phyloP scores from a whole-genome alignment of 2,329 filamentous ascomycete genomes.

The Oidium heveae region DNA sequence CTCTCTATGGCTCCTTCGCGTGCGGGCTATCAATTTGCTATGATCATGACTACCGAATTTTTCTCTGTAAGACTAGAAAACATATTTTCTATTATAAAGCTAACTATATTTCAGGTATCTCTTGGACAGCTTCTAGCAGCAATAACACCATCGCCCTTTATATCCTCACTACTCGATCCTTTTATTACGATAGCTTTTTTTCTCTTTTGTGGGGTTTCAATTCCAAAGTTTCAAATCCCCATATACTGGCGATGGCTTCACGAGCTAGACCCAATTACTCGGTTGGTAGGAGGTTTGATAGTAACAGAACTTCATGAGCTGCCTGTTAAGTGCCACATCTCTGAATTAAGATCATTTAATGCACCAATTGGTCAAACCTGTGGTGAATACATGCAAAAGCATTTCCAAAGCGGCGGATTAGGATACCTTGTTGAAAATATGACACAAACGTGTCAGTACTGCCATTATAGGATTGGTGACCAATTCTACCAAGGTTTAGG shows the following conservation, averaged over 20 bases:
- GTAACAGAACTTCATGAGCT: slow-evolving; percentile 48
- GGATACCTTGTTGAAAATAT: slow-evolving; percentile 47
- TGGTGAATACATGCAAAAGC: slow-evolving; percentile 48
- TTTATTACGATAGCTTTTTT: slow-evolving; percentile 63
- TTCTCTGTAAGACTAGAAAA: slow-evolving; percentile 34
- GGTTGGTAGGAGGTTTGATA: slow-evolving; percentile 57
- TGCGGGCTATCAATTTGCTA: slow-evolving; percentile 70
- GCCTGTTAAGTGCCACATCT: slow-evolving; percentile 30
- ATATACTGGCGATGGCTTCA: slow-evolving; percentile 67
- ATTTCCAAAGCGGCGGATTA: slow-evolving; percentile 39
- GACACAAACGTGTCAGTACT: slow-evolving; percentile 51
- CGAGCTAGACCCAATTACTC: slow-evolving; percentile 60
- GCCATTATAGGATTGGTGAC: slow-evolving; percentile 55
- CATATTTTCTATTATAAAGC: not conserved
- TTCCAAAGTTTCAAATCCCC: slow-evolving; percentile 54
- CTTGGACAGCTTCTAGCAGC: slow-evolving; percentile 54
- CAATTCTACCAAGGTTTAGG: slow-evolving; percentile 49
- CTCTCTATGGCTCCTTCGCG: slow-evolving; percentile 35
- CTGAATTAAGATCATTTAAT: slow-evolving; percentile 42
- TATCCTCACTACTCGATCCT: slow-evolving; percentile 57
- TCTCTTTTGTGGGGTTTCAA: slow-evolving; percentile 70
- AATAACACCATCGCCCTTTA: slow-evolving; percentile 53
- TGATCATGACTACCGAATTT: slow-evolving; percentile 58
- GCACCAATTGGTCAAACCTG: slow-evolving; percentile 42
- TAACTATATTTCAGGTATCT: slow-evolving; percentile 17